These are phyloP conservation scores for Arachis monticola DNA, from an alignment of 331 rosid species.

Conservation along the genomic window DNA sequence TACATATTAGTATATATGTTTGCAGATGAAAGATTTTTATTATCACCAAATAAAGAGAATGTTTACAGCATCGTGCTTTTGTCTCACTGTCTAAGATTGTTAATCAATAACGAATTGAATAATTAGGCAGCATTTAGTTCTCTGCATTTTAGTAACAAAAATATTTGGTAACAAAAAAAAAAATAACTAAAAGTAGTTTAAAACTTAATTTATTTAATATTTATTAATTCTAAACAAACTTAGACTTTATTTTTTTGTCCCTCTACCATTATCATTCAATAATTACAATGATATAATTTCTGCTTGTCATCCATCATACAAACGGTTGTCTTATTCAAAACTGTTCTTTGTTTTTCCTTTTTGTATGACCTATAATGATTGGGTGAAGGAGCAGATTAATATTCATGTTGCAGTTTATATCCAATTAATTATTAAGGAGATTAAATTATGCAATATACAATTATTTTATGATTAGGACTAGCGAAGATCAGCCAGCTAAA, in stretches of 20 bases:
- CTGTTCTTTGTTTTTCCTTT: background rate
- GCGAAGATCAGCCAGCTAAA: conserved; percentile 26
- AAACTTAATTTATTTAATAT: no score
- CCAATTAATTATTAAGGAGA: conserved; percentile 2
- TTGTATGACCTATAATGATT: background rate
- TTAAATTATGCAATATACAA: background rate
- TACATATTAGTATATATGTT: background rate
- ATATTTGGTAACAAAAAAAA: no score
- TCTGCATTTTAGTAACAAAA: background rate
- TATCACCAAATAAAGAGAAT: conserved; percentile 1
- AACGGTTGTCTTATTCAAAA: background rate
- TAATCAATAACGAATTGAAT: background rate
- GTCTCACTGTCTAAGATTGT: background rate
- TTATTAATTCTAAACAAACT: no score
- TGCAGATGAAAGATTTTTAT: background rate
- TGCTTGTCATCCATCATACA: background rate
- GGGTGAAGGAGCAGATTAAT: no score
- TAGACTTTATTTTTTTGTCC: no score
- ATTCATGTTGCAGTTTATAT: background rate
- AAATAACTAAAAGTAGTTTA: no score
- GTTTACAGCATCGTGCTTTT: background rate
- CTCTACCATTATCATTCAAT: no score
- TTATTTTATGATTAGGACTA: conserved; percentile 5
- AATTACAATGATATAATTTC: background rate
- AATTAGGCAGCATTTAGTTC: background rate